These are phyloP conservation scores for Golubevia sp. DNA, from an alignment of 1,284 basidiomycete genomes.

Conservation along the genomic window DNA sequence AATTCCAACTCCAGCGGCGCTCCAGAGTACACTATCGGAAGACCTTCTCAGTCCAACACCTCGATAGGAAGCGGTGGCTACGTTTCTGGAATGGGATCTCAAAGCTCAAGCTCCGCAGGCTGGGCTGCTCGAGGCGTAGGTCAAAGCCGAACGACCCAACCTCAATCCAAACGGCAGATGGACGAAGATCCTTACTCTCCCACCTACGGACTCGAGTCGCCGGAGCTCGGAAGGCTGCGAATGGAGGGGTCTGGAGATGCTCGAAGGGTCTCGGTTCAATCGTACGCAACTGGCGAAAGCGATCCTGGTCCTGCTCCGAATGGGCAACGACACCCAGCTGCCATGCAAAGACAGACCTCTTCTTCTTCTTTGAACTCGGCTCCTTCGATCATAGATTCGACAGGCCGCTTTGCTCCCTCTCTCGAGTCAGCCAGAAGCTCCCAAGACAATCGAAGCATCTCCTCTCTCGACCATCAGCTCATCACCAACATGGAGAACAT, in stretches of 20 bases:
- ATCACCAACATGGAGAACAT: conserved; percentile 51
- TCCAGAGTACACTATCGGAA: background rate
- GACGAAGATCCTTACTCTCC: background rate
- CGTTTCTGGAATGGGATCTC: background rate
- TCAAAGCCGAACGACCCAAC: conserved; percentile 1
- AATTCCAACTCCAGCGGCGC: background rate
- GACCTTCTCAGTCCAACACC: background rate
- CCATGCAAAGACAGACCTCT: conserved; percentile 35
- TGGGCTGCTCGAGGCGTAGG: conserved; percentile 4
- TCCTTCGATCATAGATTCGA: conserved; percentile 25
- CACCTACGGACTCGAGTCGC: background rate
- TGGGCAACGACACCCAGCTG: conserved; percentile 10
- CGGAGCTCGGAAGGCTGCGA: background rate
- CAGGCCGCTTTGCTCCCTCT: conserved; percentile 22
- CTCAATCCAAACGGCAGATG: background rate
- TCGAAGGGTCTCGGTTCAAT: conserved; percentile 40
- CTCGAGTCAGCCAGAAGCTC: conserved; percentile 31
- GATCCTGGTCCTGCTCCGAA: conserved; percentile 34
- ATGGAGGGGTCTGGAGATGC: conserved; percentile 17
- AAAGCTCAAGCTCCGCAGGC: background rate
- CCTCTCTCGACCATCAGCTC: conserved; percentile 47
- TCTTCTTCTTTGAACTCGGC: conserved; percentile 37
- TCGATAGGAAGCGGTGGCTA: background rate
- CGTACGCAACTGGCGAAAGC: conserved; percentile 43
- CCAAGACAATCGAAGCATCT: conserved; percentile 30